Base-by-base conservation (phyloP, 23 red algal genomes). In the Gracilaria vermiculophylla region DNA sequence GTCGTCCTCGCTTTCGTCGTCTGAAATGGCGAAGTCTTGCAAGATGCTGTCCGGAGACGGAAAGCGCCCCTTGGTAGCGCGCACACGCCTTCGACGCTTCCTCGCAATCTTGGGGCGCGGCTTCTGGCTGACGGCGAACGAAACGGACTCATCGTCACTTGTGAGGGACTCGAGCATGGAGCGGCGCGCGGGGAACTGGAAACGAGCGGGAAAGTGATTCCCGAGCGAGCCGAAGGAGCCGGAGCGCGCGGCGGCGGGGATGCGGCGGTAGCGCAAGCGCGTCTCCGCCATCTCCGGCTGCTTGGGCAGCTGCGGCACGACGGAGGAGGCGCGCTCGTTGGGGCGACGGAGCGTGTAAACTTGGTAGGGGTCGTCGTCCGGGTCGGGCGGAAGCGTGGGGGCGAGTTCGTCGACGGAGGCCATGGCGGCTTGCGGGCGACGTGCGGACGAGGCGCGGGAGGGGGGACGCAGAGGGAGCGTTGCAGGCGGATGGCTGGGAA, bases 271-370 rank as follows among this genome's bases (percentile, higher is more conserved):
- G 24, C 81, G 81, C 10, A 86, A 50, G 40, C 81, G 81, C 5
- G 81, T 86, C 12, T 86, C 81, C 49, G 81, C 81, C 81, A 86
- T 86, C 19, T 86, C 81, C 7, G 81, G 81, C 45, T 86, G 81
- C 44, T 86, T 86, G 24, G 81, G 81, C 2, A 86, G 60, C 65
- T 86, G 81, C n/a, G 81, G 64, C 34, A 86, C 81, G 0, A 86
- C 62, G 48, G 47, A 86, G 64, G 81, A 86, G 43, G 81, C 60
- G 11, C 81, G 81, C 35, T 86, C 81, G 14, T 57, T 33, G 3
- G 81, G 81, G 27, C 66, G 81, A 13, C 81, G 62, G 0, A 86
- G 66, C 40, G 61, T 86, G 81, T 86, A 86, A 2, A 86, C 81
- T 16, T 86, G 81, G 32, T 86, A 86, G 2, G 81, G 81, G 62